Evolutionary conservation across 331 rosid genomes (phyloP).

Genomic region (Spiraea crenata): DNA sequence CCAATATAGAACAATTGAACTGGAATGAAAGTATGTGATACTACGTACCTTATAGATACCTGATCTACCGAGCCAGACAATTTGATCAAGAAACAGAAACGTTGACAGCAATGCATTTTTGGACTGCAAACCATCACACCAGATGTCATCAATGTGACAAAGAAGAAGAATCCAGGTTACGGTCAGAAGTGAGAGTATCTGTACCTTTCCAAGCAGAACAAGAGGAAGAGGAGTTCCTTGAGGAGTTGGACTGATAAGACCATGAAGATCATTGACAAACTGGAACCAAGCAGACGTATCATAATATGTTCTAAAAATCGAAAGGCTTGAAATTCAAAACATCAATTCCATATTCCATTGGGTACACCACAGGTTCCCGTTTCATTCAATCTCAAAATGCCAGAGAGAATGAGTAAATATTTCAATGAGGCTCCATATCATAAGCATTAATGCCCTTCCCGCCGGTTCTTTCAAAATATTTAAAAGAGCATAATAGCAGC

Average conservation of each 20-base stretch:
- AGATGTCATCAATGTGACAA: conserved; percentile 12
- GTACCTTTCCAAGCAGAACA: conserved; percentile 91
- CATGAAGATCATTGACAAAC: conserved; percentile 95
- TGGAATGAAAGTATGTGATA: conserved; percentile 8
- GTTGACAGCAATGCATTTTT: conserved; percentile 88
- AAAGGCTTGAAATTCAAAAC: conserved; percentile 12
- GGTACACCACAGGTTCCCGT: background rate
- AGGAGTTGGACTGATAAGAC: conserved; percentile 83
- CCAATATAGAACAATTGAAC: conserved; percentile 15
- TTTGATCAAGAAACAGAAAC: conserved; percentile 95
- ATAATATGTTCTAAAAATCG: conserved; percentile 10
- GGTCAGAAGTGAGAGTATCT: conserved; percentile 37
- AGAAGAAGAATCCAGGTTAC: background rate
- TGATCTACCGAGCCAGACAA: conserved; percentile 95
- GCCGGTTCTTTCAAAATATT: conserved; percentile 7
- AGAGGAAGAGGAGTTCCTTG: conserved; percentile 87
- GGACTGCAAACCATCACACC: conserved; percentile 49
- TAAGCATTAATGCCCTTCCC: background rate
- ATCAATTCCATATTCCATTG: background rate
- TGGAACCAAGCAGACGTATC: conserved; percentile 37
- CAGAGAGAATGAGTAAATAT: background rate
- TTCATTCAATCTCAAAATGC: background rate
- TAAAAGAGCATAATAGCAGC: conserved; percentile 1
- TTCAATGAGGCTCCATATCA: background rate
- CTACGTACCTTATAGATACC: conserved; percentile 74